A percentile compares a stretch with the other conserved stretches of the same genome.
These are phyloP conservation scores for Auricularia sp. DNA, from an alignment of 768 basidiomycete species.

Conservation along the genomic window DNA sequence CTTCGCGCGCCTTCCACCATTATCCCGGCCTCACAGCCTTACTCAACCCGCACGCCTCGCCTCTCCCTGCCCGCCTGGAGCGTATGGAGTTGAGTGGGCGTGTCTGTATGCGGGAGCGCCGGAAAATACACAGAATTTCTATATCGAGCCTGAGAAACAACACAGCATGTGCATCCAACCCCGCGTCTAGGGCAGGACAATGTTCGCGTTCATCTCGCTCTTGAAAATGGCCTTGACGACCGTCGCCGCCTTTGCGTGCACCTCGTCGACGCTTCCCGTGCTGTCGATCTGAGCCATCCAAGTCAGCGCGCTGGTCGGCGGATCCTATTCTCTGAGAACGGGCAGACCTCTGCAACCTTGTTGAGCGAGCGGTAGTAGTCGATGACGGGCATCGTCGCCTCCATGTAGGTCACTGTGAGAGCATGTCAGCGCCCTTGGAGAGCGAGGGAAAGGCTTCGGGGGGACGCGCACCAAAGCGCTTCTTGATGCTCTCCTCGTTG, in stretches of 20 bases:
- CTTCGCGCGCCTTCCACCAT: not conserved
- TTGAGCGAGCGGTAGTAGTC: conserved; percentile 55
- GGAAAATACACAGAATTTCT: not conserved
- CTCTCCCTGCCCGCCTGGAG: too few relatives aligned
- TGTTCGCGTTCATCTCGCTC: conserved; percentile 10
- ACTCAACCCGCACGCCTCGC: not conserved
- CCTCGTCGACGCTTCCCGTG: conserved; percentile 56
- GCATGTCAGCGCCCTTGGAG: too few relatives aligned
- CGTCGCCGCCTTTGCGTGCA: conserved; percentile 48
- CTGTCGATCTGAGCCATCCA: conserved; percentile 48
- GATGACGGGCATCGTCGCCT: conserved; percentile 89
- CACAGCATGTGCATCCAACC: not conserved
- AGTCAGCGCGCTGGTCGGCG: not conserved
- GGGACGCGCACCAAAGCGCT: conserved; percentile 79
- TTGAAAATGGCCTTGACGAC: conserved; percentile 43
- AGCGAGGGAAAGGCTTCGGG: too few relatives aligned
- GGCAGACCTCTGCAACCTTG: conserved; percentile 71
- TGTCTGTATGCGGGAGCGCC: too few relatives aligned
- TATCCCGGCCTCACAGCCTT: conserved; percentile 1
- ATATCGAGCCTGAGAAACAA: not conserved
- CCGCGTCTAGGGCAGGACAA: not conserved
- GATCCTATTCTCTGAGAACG: not conserved
- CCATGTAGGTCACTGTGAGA: conserved; percentile 63
- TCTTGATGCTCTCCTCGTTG: conserved; percentile 87
- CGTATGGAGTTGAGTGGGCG: too few relatives aligned